phyloP scores from a whole-genome alignment of 768 basidiomycete genomes.

The Russula ochroleuca region DNA sequence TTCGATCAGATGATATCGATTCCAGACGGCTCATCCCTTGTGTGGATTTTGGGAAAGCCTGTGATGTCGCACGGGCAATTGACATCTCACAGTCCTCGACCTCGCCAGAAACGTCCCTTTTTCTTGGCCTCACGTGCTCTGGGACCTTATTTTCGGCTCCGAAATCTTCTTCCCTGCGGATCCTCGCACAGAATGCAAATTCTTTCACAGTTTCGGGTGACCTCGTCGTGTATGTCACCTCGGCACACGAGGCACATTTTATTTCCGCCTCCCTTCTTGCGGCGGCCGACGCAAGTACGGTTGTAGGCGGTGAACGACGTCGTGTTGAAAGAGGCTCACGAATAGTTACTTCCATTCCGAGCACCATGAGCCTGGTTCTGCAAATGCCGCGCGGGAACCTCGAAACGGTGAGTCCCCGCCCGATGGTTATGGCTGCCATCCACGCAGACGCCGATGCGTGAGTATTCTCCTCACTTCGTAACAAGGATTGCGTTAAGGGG shows the following conservation, averaged over 20 bases:
- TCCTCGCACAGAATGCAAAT: constrained; percentile 52
- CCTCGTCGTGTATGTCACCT: constrained; percentile 82
- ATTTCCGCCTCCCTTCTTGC: constrained; percentile 46
- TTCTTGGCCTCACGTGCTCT: constrained; percentile 20
- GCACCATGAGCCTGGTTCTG: constrained; percentile 81
- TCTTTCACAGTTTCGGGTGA: constrained; percentile 72
- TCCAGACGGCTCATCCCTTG: neutral
- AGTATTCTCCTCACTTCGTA: constrained; percentile 31
- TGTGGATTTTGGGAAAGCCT: constrained; percentile 18
- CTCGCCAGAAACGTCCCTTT: neutral
- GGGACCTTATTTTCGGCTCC: constrained; percentile 14
- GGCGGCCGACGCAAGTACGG: constrained; percentile 15
- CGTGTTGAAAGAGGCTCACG: constrained; percentile 85
- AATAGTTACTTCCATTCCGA: constrained; percentile 85
- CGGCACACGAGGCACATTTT: constrained; percentile 75
- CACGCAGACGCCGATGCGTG: constrained; percentile 70
- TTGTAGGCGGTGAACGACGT: constrained; percentile 56
- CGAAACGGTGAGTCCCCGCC: constrained; percentile 91
- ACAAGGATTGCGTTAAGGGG: neutral
- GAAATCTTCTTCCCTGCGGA: constrained; percentile 15
- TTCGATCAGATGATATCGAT: constrained; percentile 9
- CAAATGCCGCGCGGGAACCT: constrained; percentile 98
- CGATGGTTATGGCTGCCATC: constrained; percentile 84
- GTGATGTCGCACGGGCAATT: constrained; percentile 14
- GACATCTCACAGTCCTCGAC: neutral